Base-by-base conservation (phyloP, 305 asterid species). In the Plantago coronopus region DNA sequence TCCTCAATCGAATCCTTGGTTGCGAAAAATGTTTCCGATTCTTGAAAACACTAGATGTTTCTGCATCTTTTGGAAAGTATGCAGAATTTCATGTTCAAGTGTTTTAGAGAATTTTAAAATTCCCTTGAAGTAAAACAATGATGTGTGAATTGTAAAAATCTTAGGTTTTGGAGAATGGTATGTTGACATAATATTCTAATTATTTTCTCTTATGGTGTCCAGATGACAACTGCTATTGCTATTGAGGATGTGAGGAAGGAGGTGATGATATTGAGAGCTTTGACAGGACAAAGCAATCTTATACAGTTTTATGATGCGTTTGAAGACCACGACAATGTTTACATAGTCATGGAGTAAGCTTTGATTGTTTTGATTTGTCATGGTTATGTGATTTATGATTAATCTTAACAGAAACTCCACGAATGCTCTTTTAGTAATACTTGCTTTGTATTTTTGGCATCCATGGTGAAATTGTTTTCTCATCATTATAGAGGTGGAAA, bases 161-260 rank as follows among this genome's bases (percentile, higher is more conserved):
- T 31, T 49, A 49, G 34, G 31, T 61, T 21, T 17, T 56, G 44
- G 29, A 25, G 29, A 25, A 2, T 25, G 29, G 5, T 25, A 25
- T 25, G 38, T 31, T 31, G 38, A 3, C 4, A 31, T 31, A 31
- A 3, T 31, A n/a, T 31, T 31, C 38, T 4, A 3, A 31, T 31
- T 31, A 31, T 31, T 23, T 57, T 27, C 10, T 49, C 16, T 25
- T 19, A 55, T 38, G 37, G 70, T 59, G 29, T 38, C 57, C 77
- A 86, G 98, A 89, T 91, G 98, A 84, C 88, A 18, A 91, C 97
- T 18, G 85, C 96, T 19, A 91, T 91, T 38, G 96, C 97, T 55
- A 89, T 91, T 71, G 98, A 91, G 73, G 98, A 91, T 58, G 97
- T 91, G 12, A 73, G 96, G 70, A 89, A 94, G 83, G 98, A 91